phyloP scores from a whole-genome alignment of 1,284 basidiomycete species.

The Ustilago trichophora region DNA sequence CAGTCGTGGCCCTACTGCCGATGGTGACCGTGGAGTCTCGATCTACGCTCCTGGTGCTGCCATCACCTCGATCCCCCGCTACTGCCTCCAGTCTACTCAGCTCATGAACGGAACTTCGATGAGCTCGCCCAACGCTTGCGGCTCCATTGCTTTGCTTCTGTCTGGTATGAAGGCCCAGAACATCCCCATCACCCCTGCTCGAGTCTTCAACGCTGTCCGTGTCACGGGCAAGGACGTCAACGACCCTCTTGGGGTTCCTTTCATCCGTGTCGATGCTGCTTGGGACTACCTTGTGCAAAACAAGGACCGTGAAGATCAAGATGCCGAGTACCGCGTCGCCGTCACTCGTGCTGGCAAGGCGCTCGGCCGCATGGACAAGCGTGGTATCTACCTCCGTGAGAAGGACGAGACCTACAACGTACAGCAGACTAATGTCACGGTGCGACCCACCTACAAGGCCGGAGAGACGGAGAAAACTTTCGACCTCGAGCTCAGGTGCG shows the following conservation, averaged over 20 bases:
- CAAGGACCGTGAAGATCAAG: constrained; percentile 59
- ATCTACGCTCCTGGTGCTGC: constrained; percentile 67
- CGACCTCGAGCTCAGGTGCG: constrained; percentile 59
- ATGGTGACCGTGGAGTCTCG: constrained; percentile 63
- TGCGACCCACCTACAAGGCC: constrained; percentile 58
- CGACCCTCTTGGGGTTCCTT: constrained; percentile 65
- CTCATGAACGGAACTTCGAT: constrained; percentile 67
- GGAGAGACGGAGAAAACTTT: constrained; percentile 63
- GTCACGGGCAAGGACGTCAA: constrained; percentile 65
- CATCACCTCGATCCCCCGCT: constrained; percentile 66
- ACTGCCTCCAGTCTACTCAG: constrained; percentile 64
- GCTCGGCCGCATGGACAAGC: constrained; percentile 47
- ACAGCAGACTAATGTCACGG: constrained; percentile 61
- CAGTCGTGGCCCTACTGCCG: constrained; percentile 65
- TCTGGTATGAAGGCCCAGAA: constrained; percentile 64
- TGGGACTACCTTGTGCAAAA: constrained; percentile 64
- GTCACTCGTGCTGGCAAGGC: constrained; percentile 64
- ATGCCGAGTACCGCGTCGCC: constrained; percentile 62
- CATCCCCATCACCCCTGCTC: constrained; percentile 62
- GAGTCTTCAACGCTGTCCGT: constrained; percentile 64
- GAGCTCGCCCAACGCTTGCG: constrained; percentile 66
- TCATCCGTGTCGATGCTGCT: constrained; percentile 65
- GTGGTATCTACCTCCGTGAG: constrained; percentile 67
- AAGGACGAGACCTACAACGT: constrained; percentile 55
- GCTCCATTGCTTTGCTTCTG: constrained; percentile 63